phyloP scores from a whole-genome alignment of 495 filamentous ascomycete genomes.

The Staphylotrichum longicolle region DNA sequence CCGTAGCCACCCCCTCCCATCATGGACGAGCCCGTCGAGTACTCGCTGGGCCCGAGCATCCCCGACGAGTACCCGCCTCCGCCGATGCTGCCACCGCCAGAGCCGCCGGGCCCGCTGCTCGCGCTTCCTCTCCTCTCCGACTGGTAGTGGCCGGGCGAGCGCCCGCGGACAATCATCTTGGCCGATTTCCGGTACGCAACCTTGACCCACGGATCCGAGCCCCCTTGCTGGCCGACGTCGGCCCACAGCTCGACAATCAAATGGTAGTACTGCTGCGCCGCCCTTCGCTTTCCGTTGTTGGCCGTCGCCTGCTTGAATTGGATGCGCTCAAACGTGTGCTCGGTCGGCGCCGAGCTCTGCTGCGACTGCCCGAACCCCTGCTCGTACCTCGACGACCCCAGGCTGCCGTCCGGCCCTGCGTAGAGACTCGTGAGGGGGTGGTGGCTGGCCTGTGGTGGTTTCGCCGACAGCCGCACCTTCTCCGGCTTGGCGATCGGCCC shows the following conservation, averaged over 20 bases:
- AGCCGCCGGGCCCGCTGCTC: slow-evolving; percentile 69
- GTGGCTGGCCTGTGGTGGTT: slow-evolving; percentile 52
- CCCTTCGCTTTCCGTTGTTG: slow-evolving; percentile 91
- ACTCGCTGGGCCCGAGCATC: slow-evolving; percentile 39
- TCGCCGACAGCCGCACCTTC: slow-evolving; percentile 66
- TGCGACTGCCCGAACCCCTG: slow-evolving; percentile 37
- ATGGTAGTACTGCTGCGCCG: slow-evolving; percentile 92
- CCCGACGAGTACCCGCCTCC: slow-evolving; percentile 45
- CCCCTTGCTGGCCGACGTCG: slow-evolving; percentile 56
- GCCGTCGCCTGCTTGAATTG: slow-evolving; percentile 96
- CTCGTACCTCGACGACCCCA: slow-evolving; percentile 45
- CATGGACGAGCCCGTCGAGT: slow-evolving; percentile 35
- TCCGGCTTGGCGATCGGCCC: slow-evolving; percentile 78
- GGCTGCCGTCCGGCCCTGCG: slow-evolving; percentile 34
- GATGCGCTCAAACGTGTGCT: slow-evolving; percentile 84
- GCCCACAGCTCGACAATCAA: slow-evolving; percentile 86
- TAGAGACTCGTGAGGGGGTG: slow-evolving; percentile 41
- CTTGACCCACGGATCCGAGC: slow-evolving; percentile 61
- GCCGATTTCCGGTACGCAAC: slow-evolving; percentile 76
- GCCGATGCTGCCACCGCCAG: slow-evolving; percentile 49
- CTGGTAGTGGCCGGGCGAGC: slow-evolving; percentile 91
- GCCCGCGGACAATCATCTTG: slow-evolving; percentile 89
- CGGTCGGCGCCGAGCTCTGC: slow-evolving; percentile 46
- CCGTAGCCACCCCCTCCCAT: slow-evolving; percentile 31
- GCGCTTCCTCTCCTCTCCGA: slow-evolving; percentile 72